Evolutionary conservation across 306 rosid species (phyloP), one percentile per base, ranked within the genome.

Genomic region (Prosopis cineraria): DNA sequence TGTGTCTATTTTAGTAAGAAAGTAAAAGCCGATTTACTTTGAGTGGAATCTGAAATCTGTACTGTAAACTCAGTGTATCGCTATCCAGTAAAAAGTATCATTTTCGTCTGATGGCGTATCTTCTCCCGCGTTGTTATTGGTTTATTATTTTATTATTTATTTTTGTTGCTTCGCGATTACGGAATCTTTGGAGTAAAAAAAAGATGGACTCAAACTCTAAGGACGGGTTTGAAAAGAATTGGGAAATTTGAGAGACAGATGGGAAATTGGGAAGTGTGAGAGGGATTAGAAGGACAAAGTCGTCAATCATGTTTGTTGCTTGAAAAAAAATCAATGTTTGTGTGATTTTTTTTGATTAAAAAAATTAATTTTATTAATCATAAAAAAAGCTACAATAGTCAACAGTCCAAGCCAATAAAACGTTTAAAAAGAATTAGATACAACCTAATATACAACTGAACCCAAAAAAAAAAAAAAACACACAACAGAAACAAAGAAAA

Each of bases 101-200:
- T 64, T 79, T 62, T 56, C 68, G 41, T 37, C 27, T 5, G 76
- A 78, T 87, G 81, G 68, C 86, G 86, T 73, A 89, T 89, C 90
- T 80, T 59, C 86, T 89, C 73, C 87, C 75, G 71, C 75, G 55
- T 56, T 84, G 63, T 47, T 52, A 87, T 91, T 85, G 90, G 91
- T 12, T 55, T 2, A 7, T 37, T 22, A n/a, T 36, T 7, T 20
- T 9, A 20, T 20, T 7, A 7, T 20, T 19, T 48, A 48, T 48
- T 47, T 3, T 64, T 11, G 47, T 65, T 65, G 36, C 10, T 36
- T 36, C 1, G 43, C 10, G 47, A 34, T 3, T 50, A 30, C 8
- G 36, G 37, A 43, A 45, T 75, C 11, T 9, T 9, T 37, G 17
- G 17, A 3, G 22, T 19, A 31, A 0, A 3, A 36, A 8, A 36